Evolutionary conservation across 352 stramenopile genomes (phyloP).

Genomic region (Blastocystis sp.): DNA sequence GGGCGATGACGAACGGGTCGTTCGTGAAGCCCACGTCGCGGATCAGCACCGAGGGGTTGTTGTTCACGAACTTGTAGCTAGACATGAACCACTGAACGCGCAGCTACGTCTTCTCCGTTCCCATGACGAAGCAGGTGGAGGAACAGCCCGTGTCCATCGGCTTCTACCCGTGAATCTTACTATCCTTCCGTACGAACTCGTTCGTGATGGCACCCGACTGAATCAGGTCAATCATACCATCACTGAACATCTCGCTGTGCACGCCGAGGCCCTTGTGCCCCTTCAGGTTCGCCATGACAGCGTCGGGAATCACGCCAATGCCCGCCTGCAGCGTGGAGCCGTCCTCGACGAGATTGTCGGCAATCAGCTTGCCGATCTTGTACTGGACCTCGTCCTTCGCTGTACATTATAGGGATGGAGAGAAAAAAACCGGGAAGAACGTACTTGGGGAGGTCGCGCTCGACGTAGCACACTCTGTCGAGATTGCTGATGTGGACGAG

Average conservation of each 20-base stretch:
- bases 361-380: constrained; percentile 74
- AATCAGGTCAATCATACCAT: constrained; percentile 74
- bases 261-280: constrained; percentile 72
- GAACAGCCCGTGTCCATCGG: constrained; percentile 28
- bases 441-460: constrained; percentile 66
- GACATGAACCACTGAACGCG: neutral
- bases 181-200: neutral
- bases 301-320: constrained; percentile 75
- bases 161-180: constrained; percentile 21
- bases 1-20: constrained; percentile 73
- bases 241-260: constrained; percentile 75
- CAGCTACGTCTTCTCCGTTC: constrained; percentile 71
- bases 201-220: constrained; percentile 73
- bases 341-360: constrained; percentile 73
- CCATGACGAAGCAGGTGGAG: constrained; percentile 72
- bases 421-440: neutral
- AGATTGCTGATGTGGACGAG: constrained; percentile 74
- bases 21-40: constrained; percentile 72
- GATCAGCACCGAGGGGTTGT: constrained; percentile 73
- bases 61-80: constrained; percentile 74
- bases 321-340: constrained; percentile 72
- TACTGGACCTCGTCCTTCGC: constrained; percentile 31
- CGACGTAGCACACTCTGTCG: constrained; percentile 70
- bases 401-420: neutral
- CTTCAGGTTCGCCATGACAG: constrained; percentile 72